Evolutionary conservation across 163 green algal genomes (phyloP).

Genomic region (Picocystis sp.): DNA sequence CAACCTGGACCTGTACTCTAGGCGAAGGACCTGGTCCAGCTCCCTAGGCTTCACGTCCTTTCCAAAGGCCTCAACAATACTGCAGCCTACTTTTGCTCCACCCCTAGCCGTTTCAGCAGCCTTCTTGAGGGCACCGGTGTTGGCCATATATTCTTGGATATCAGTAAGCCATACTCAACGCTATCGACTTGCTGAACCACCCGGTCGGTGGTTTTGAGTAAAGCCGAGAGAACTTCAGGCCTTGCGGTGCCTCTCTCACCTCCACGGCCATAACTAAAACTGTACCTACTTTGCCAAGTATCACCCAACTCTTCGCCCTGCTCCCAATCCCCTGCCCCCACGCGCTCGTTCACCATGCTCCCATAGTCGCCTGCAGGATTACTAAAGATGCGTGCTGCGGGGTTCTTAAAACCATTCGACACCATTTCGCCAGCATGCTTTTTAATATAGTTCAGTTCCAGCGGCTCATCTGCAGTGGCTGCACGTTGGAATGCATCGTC

Average conservation of each 20-base stretch:
- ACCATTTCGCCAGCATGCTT: constrained; percentile 70
- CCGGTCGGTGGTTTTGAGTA: constrained; percentile 73
- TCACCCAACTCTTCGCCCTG: constrained; percentile 71
- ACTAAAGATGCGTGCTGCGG: constrained; percentile 65
- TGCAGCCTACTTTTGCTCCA: constrained; percentile 10
- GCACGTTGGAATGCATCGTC: constrained; percentile 81
- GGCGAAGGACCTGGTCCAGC: constrained; percentile 68
- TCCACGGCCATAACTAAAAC: constrained; percentile 74
- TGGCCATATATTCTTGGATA: constrained; percentile 98
- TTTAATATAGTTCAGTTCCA: constrained; percentile 70
- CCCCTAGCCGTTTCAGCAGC: constrained; percentile 50
- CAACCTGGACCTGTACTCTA: constrained; percentile 91
- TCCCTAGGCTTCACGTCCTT: constrained; percentile 47
- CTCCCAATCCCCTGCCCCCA: constrained; percentile 53
- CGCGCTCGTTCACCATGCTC: constrained; percentile 92
- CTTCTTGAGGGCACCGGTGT: constrained; percentile 77
- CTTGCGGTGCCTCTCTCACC: constrained; percentile 42
- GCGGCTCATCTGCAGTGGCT: constrained; percentile 53
- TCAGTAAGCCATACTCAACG: constrained; percentile 95
- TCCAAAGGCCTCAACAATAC: constrained; percentile 62
- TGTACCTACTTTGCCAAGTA: constrained; percentile 83
- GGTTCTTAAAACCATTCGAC: constrained; percentile 26
- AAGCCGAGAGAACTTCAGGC: constrained; percentile 55
- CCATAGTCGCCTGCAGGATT: constrained; percentile 79
- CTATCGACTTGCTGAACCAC: constrained; percentile 91